These are phyloP conservation scores for Boletus sensibilis DNA, from an alignment of 768 basidiomycete species.

Conservation along the genomic window DNA sequence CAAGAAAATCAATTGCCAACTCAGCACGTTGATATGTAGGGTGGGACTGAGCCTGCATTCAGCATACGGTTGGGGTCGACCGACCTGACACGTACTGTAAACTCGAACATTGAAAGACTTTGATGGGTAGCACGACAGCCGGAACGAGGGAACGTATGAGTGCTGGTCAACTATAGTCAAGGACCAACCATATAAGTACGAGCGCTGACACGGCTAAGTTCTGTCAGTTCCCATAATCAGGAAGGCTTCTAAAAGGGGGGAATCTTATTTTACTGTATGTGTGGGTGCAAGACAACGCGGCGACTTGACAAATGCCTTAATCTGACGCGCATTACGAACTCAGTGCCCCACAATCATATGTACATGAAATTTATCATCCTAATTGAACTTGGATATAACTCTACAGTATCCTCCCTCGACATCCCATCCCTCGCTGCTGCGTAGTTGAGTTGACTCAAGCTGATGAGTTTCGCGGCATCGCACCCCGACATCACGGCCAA, in stretches of 20 bases:
- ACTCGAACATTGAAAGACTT: conserved; percentile 12
- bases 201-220: conserved; percentile 13
- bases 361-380: not conserved
- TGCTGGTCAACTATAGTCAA: not conserved
- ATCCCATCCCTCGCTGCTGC: not conserved
- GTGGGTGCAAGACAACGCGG: conserved; percentile 12
- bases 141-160: not conserved
- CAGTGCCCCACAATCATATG: conserved; percentile 1
- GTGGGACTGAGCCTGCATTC: conserved; percentile 10
- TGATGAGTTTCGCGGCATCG: not conserved
- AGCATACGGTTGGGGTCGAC: not conserved
- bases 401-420: not conserved
- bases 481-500: not conserved
- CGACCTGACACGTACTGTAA: conserved; percentile 7
- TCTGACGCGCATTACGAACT: conserved; percentile 10
- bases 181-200: conserved; percentile 12
- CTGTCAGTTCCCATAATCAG: conserved; percentile 21
- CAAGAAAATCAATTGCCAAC: conserved; percentile 38
- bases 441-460: not conserved
- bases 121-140: not conserved
- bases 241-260: conserved; percentile 9
- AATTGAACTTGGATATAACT: not conserved
- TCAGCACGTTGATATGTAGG: conserved; percentile 13
- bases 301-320: not conserved
- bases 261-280: conserved; percentile 6